These are phyloP conservation scores for Ulmus americana DNA, from an alignment of 331 rosid genomes.

Conservation along the genomic window DNA sequence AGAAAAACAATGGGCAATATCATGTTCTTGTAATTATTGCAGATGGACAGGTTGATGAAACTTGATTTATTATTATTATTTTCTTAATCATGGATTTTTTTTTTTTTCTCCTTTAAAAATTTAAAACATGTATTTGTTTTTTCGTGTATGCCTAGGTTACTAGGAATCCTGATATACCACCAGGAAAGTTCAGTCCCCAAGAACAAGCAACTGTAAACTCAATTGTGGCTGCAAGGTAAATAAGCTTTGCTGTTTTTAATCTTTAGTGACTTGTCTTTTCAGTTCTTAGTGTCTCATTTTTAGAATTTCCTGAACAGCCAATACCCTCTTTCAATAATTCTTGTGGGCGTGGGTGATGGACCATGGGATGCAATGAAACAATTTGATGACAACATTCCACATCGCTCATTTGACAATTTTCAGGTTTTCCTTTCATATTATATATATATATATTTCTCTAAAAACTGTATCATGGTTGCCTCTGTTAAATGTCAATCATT, in stretches of 20 bases:
- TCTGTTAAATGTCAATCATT: too few relatives aligned
- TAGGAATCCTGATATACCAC: conserved; percentile 57
- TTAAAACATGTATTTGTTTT: not conserved
- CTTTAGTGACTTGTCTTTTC: conserved; percentile 4
- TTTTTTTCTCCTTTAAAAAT: not conserved
- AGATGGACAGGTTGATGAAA: conserved; percentile 81
- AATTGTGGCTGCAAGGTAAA: conserved; percentile 81
- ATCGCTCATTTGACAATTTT: conserved; percentile 81
- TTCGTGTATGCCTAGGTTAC: conserved; percentile 44
- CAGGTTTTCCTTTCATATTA: conserved; percentile 50
- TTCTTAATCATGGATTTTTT: conserved; percentile 3
- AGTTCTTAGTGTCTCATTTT: conserved; percentile 18
- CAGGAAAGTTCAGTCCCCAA: conserved; percentile 61
- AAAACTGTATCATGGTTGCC: not conserved
- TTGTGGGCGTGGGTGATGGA: conserved; percentile 97
- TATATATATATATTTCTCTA: not conserved
- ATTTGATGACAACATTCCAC: conserved; percentile 80
- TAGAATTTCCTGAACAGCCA: conserved; percentile 39
- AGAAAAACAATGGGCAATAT: conserved; percentile 72
- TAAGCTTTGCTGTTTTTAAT: conserved; percentile 11
- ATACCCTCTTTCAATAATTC: conserved; percentile 82
- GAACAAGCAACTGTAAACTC: conserved; percentile 71
- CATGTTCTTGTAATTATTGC: conserved; percentile 96
- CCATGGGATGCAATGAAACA: conserved; percentile 91
- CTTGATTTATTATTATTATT: conserved; percentile 7